Evolutionary conservation across 352 stramenopile genomes (phyloP), one percentile per base, ranked within the genome.

Genomic region (Pythium inflatum): DNA sequence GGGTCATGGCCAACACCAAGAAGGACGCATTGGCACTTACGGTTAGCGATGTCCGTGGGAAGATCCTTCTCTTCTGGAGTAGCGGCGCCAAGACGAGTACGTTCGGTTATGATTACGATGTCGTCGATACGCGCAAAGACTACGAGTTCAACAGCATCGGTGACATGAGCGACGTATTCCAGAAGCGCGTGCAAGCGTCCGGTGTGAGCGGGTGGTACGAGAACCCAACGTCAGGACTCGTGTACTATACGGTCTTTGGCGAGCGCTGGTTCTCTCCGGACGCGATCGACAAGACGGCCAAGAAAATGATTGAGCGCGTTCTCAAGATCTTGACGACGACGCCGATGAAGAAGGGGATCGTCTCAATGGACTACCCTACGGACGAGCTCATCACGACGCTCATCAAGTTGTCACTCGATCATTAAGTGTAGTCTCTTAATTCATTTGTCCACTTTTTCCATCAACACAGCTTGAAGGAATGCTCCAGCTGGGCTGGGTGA

Each of bases 281-380:
- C 36, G 18, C 25, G 18, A 58, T 68, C 27, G 34, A 68, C 36
- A 60, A 49, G 36, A 61, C 49, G 11, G 61, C 49, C 34, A 53
- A 58, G 13, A 46, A 22, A 1, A 46, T 66, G 45, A 8, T 66
- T 9, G 22, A 43, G 16, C 45, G 46, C 31, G 59, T 56, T 1
- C 28, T 18, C 18, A 50, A 60, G 49, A 61, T 68, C n/a, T 51
- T 51, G 25, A 25, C 16, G 5, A 20, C 18, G 1, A 33, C 27
- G 27, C 61, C 61, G 2, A 68, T 68, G 61, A 49, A 60, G 25
- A 68, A 60, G 9, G 61, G 61, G 5, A 68, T 68, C n/a, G 61
- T 68, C 13, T 68, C 61, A 34, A 68, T 68, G 49, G 61, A 68
- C 18, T 68, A 45, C 38, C 61, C 61, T 0, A 59, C 48, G 2